Conservation (phyloP, 768 basidiomycete species). For the Galerina marginata region DNA sequence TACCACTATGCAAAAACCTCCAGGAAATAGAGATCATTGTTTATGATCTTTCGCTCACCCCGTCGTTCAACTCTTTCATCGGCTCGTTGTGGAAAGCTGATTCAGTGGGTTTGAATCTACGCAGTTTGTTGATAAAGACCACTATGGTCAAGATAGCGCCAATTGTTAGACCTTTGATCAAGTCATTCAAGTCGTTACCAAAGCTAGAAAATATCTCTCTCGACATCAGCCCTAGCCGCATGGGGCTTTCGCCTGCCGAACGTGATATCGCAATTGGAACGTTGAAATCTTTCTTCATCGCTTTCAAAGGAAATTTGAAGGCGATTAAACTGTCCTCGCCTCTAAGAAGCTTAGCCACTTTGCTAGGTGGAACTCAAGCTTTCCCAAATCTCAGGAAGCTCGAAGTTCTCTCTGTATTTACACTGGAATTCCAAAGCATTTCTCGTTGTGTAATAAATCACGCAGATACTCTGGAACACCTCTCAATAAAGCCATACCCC, state of each 20-base stretch:
- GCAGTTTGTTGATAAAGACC: constrained; percentile 24
- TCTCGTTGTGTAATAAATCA: background rate
- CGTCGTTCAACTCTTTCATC: constrained; percentile 22
- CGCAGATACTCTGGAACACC: background rate
- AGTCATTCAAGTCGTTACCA: background rate
- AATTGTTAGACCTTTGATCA: constrained; percentile 13
- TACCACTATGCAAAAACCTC: no score
- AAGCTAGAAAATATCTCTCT: constrained; percentile 7
- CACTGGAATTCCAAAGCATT: background rate
- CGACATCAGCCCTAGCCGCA: background rate
- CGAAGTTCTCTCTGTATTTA: constrained; percentile 2
- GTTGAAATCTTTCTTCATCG: background rate
- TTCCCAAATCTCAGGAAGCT: constrained; percentile 2
- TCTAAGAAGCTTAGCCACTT: background rate
- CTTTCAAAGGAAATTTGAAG: background rate
- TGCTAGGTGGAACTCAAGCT: background rate
- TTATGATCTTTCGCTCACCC: constrained; percentile 1
- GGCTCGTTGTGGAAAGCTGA: constrained; percentile 15
- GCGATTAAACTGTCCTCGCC: background rate
- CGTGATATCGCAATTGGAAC: background rate
- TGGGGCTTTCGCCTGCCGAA: background rate
- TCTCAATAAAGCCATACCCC: background rate
- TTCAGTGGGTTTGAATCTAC: constrained; percentile 19
- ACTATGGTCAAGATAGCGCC: constrained; percentile 22
- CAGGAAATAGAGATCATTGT: no score